These are phyloP conservation scores for Novymonas esmeraldas DNA, from an alignment of 208 protist genomes.

Conservation along the genomic window DNA sequence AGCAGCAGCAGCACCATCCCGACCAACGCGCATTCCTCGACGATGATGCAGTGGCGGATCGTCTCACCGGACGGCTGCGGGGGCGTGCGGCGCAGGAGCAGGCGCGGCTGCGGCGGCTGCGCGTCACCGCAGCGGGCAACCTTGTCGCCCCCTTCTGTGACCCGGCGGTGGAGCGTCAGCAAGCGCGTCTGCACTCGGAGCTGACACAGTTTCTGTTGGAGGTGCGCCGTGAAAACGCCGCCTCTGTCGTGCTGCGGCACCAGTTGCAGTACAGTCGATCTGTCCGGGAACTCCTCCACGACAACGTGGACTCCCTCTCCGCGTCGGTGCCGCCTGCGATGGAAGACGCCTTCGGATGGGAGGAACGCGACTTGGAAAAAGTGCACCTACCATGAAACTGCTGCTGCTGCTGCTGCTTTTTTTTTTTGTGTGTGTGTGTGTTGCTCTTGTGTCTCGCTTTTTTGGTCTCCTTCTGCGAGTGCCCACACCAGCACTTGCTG, in stretches of 20 bases:
- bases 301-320: background rate
- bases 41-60: conserved; percentile 9
- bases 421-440: background rate
- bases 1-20: too few species aligned
- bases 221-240: conserved; percentile 38
- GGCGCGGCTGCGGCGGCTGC: background rate
- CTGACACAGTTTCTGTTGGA: conserved; percentile 55
- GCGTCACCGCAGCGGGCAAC: background rate
- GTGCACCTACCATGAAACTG: too few species aligned
- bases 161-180: conserved; percentile 46
- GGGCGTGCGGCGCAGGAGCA: background rate
- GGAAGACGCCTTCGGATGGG: too few species aligned
- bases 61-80: conserved; percentile 37
- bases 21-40: background rate
- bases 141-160: conserved; percentile 41
- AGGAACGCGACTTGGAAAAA: too few species aligned
- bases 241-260: conserved; percentile 29
- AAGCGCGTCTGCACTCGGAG: conserved; percentile 54
- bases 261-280: conserved; percentile 41
- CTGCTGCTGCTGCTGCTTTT: too few species aligned
- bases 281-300: conserved; percentile 8
- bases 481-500: too few species aligned
- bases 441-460: too few species aligned
- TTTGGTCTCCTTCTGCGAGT: too few species aligned
- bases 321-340: background rate